phyloP scores from a whole-genome alignment of 257 asterid genomes.

The Scutellaria barbata region DNA sequence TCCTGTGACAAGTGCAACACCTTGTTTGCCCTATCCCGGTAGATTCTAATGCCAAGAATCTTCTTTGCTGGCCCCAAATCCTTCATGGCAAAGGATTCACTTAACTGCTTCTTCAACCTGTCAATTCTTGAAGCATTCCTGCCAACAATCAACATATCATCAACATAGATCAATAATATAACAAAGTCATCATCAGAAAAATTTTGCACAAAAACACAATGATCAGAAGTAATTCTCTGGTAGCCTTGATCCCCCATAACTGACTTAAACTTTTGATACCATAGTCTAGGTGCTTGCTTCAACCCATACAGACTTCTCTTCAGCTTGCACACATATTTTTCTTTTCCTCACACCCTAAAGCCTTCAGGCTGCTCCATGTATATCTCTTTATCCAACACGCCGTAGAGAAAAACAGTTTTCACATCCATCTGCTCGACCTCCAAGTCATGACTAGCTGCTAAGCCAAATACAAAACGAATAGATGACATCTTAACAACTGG shows the following conservation, averaged over 20 bases:
- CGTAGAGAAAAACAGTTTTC: constrained; percentile 27
- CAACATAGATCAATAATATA: too few species aligned
- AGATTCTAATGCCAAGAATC: not conserved
- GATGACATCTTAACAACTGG: constrained; percentile 3
- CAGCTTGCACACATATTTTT: constrained; percentile 5
- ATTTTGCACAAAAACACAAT: not conserved
- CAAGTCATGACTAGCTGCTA: constrained; percentile 6
- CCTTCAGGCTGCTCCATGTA: not conserved
- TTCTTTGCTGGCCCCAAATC: not conserved
- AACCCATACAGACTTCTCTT: not conserved
- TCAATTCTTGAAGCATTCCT: not conserved
- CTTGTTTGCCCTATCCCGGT: not conserved
- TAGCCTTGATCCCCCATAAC: not conserved
- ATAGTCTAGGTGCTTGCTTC: not conserved
- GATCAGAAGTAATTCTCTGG: not conserved
- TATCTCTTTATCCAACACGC: not conserved
- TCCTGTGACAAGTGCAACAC: too few species aligned
- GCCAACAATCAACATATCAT: not conserved
- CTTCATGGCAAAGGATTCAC: not conserved
- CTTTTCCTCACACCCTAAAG: not conserved
- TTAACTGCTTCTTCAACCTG: not conserved
- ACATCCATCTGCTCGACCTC: constrained; percentile 28
- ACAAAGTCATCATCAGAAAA: not conserved
- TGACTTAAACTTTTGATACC: not conserved
- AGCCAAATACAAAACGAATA: not conserved